Evolutionary conservation across 2,329 filamentous ascomycete species (phyloP).

Genomic region (Fusarium fracticaudum): DNA sequence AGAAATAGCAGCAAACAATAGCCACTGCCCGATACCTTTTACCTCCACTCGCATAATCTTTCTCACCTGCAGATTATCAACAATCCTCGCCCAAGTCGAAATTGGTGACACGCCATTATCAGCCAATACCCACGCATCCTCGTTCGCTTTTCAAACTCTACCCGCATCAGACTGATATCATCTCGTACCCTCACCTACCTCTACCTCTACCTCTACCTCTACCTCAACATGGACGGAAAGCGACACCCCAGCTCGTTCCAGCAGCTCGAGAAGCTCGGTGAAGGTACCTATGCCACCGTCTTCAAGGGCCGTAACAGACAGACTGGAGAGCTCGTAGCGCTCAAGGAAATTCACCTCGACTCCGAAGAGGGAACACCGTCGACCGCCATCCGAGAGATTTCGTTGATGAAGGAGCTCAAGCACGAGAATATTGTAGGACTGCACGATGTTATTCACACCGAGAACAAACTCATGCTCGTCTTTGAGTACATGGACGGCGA

Average conservation of each 20-base stretch:
- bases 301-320: conserved; percentile 98
- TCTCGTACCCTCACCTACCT: neutral
- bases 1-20: conserved; percentile 5
- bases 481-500: conserved; percentile 99
- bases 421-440: conserved; percentile 98
- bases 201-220: neutral
- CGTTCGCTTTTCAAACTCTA: conserved; percentile 10
- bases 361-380: conserved; percentile 97
- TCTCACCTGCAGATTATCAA: neutral
- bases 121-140: neutral
- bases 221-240: conserved; percentile 82
- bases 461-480: conserved; percentile 99
- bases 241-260: conserved; percentile 96
- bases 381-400: conserved; percentile 97
- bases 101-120: conserved; percentile 28
- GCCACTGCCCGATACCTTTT: neutral
- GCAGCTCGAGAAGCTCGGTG: conserved; percentile 98
- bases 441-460: conserved; percentile 98
- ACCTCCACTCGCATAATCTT: neutral
- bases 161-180: neutral
- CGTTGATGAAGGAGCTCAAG: conserved; percentile 98
- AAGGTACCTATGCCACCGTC: conserved; percentile 98
- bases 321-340: conserved; percentile 93
- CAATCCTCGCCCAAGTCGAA: neutral
- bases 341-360: conserved; percentile 99